Evolutionary conservation across 2,329 filamentous ascomycete genomes (phyloP), one percentile per base, ranked within the genome.

Genomic region (Scedosporium dehoogii): DNA sequence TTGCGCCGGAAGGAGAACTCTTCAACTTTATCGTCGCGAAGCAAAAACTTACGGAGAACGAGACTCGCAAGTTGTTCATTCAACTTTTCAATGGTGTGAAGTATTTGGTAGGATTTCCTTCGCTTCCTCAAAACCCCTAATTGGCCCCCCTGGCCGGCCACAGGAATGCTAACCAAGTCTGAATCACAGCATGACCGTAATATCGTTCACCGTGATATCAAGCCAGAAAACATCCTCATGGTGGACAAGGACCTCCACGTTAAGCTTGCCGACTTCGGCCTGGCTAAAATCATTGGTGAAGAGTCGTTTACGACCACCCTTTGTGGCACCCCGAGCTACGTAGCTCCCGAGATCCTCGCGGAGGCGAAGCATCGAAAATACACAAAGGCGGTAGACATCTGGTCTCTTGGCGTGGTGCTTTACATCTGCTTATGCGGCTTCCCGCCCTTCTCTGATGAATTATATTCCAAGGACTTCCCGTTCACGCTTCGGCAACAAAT

Each of bases 351-450:
- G 73, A 96, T 99, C 63, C 79, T 99, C 4, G 89, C 92, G 70
- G 89, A 92, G 65, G 86, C 84, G 18, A 88, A 85, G 69, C 85
- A 91, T 65, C 87, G 94, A 67, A 90, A 90, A 71, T 99, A 99
- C 76, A 96, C 92, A 62, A 91, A 92, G 70, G 92, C 92, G 3
- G 94, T 99, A 9, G 94, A 99, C 72, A 82, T 97, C 51, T 97
- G 94, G 94, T 96, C 92, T 1, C 81, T 97, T 0, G 94, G 94
- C n/a, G 94, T 99, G 3, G 93, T 99, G 3, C 81, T 99, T 25
- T 99, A 97, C 75, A 97, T 97, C 69, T 97, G 92, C 72, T 83
- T 97, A 4, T 97, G 94, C 72, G 94, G 94, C 42, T 97, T 97
- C 70, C 94, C 93, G 4, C 94, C 94, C 0, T 99, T 99, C 75